Conservation (phyloP, 202 grass and related monocot genomes). For the Panicum virgatum region DNA sequence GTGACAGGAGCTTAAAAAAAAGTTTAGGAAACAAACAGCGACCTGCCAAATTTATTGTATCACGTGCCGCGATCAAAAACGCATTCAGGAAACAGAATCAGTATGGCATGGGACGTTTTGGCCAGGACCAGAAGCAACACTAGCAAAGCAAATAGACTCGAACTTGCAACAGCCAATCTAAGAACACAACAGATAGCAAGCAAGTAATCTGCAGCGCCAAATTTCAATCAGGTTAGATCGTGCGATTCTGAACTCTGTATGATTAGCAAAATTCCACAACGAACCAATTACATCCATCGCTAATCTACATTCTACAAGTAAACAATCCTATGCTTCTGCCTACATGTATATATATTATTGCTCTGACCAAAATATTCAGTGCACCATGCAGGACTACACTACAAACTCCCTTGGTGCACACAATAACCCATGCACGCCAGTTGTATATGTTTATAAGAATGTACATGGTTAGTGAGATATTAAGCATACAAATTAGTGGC, state of each 20-base stretch:
- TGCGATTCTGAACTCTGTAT: not conserved
- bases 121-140: not conserved
- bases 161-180: not conserved
- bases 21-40: too few species aligned
- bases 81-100: not conserved
- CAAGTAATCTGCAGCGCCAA: not conserved
- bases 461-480: constrained; percentile 35
- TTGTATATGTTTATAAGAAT: constrained; percentile 33
- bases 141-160: not conserved
- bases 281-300: constrained; percentile 12
- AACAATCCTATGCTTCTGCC: not conserved
- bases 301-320: constrained; percentile 4
- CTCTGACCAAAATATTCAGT: constrained; percentile 25
- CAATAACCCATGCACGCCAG: constrained; percentile 2
- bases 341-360: constrained; percentile 18
- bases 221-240: not conserved
- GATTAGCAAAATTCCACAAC: constrained; percentile 29
- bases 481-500: constrained; percentile 30
- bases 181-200: not conserved
- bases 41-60: not conserved
- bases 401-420: constrained; percentile 3
- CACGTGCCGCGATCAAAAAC: not conserved
- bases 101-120: not conserved
- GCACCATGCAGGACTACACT: constrained; percentile 25
- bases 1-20: too few species aligned